Evolutionary conservation across 2,329 filamentous ascomycete genomes (phyloP).

Genomic region (Aspergillus piperis): DNA sequence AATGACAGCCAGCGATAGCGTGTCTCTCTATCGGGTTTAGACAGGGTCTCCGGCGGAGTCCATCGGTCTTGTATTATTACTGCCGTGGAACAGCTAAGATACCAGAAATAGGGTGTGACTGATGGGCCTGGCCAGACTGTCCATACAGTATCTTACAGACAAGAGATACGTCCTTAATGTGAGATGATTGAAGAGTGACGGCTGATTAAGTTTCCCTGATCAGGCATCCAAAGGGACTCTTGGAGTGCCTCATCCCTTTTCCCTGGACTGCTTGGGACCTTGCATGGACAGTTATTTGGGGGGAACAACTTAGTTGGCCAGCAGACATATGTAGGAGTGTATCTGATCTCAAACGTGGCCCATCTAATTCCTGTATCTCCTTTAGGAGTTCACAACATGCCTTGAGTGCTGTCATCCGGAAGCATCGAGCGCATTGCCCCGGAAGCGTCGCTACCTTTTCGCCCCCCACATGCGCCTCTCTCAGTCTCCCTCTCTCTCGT

Average conservation of each 20-base stretch:
- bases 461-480: conserved; percentile 17
- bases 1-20: background rate
- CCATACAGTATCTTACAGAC: conserved; percentile 3
- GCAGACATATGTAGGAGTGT: background rate
- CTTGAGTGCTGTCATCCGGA: conserved; percentile 1
- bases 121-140: background rate
- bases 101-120: background rate
- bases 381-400: background rate
- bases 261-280: background rate
- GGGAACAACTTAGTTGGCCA: background rate
- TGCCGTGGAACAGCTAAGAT: background rate
- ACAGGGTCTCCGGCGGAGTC: background rate
- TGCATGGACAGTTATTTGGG: conserved; percentile 1
- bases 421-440: conserved; percentile 19
- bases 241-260: background rate
- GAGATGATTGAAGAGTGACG: background rate
- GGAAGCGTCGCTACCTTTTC: conserved; percentile 30
- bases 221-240: background rate
- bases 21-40: too few relatives aligned
- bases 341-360: background rate
- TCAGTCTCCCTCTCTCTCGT: conserved; percentile 6
- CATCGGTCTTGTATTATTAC: background rate
- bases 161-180: background rate
- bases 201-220: background rate
- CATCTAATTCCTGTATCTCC: background rate